Evolutionary conservation across 768 basidiomycete species (phyloP).

Genomic region (Fistulinella prunicolor): DNA sequence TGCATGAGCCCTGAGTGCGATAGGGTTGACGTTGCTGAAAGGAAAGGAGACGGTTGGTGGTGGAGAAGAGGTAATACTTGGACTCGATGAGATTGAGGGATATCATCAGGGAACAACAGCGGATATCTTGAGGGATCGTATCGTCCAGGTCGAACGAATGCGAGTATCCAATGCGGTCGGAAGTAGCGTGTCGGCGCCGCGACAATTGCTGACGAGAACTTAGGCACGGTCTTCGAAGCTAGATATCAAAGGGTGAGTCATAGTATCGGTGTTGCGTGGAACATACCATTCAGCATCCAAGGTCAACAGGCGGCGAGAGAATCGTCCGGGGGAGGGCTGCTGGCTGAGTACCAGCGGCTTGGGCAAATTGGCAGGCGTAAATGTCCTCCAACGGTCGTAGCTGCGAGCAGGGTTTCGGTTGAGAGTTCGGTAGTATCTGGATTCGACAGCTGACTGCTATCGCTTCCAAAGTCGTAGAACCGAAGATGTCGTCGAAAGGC

Average conservation of each 20-base stretch:
- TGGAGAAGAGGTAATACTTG: not conserved
- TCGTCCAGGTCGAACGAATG: too few species aligned
- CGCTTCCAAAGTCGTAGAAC: too few species aligned
- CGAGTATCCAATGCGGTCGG: too few species aligned
- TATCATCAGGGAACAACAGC: not conserved
- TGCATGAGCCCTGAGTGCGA: not conserved
- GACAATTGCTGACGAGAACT: too few species aligned
- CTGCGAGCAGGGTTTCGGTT: too few species aligned
- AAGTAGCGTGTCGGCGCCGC: too few species aligned
- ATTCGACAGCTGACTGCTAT: too few species aligned
- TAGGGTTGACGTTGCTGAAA: not conserved
- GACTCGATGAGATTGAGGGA: conserved; percentile 1
- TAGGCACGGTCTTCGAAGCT: not conserved
- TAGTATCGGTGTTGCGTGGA: too few species aligned
- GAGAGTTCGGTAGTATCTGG: too few species aligned
- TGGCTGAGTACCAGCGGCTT: not conserved
- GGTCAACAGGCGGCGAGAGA: not conserved
- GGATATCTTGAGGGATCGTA: not conserved
- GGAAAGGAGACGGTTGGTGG: not conserved
- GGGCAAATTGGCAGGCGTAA: too few species aligned
- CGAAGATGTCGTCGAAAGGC: too few species aligned
- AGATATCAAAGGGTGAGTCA: not conserved
- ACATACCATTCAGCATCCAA: not conserved
- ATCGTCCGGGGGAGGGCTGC: not conserved
- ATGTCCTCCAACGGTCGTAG: too few species aligned